Base-by-base conservation (phyloP, 2,329 filamentous ascomycete species). In the Aureobasidium melanogenum region DNA sequence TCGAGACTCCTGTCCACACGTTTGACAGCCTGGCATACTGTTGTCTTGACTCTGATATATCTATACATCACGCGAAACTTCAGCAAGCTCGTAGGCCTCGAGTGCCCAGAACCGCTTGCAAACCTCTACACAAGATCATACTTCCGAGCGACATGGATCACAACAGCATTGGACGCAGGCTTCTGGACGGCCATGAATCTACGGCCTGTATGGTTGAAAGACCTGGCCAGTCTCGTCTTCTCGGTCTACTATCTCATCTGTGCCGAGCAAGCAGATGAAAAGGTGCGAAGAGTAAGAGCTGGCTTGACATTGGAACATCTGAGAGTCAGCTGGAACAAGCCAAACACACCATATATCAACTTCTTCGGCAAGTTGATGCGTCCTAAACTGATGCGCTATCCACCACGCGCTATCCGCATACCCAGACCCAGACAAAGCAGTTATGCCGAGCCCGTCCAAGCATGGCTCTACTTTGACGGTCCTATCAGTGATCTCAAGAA, bases 181-280 rank as follows among this genome's bases (percentile, higher is more conserved):
- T 99, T 97, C 74, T 99, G 94, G 94, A 96, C 91, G 0, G 94
- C 94, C 36, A 99, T 99, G 94, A 88, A 86, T 69, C 92, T 99
- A 65, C 84, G 84, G 61, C 80, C 80, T 51, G 91, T 88, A 68
- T 92, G 89, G 84, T 67, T 96, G 44, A 82, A 91, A 41, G 92
- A 97, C 71, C 71, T 96, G 15, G 84, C 88, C 10, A 91, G 90
- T 70, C 80, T 97, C 22, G 78, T 90, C 50, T 97, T 97, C 74
- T 89, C 89, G 0, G 71, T 88, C 12, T 99, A 96, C 75, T 99
- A 99, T 72, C 80, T 99, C 65, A 83, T 97, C 59, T 91, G 92
- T 15, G 91, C 94, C 0, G 93, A 97, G 74, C 88, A 91, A 70
- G 94, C 94, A 12, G 94, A 97, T 71, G 94, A 97, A 74, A 97